Conservation (phyloP, 306 rosid species). For the Neltuma alba region DNA sequence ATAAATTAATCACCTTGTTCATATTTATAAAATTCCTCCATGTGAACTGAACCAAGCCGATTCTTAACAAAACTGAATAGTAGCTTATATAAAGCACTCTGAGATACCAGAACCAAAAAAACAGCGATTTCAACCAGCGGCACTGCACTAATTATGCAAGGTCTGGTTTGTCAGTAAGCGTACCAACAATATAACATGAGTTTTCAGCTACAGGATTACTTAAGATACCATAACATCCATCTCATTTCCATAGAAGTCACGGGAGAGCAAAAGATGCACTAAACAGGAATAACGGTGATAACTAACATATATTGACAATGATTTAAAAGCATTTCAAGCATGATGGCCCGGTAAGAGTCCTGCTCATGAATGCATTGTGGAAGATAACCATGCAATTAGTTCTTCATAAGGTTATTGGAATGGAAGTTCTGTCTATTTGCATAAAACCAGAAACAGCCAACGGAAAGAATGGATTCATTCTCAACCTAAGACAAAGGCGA, state of each 20-base stretch:
- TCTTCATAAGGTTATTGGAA: neutral
- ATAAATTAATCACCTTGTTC: neutral
- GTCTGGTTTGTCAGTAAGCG: neutral
- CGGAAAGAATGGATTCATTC: slow-evolving; percentile 11
- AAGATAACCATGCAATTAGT: neutral
- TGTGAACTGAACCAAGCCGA: too few relatives aligned
- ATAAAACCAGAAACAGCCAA: slow-evolving; percentile 15
- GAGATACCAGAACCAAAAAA: neutral
- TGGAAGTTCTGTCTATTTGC: neutral
- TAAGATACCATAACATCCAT: slow-evolving; percentile 7
- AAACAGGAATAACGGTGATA: neutral
- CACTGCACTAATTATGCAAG: neutral
- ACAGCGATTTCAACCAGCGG: slow-evolving; percentile 5
- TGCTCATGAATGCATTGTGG: neutral
- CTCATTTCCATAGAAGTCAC: slow-evolving; percentile 17
- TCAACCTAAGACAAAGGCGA: slow-evolving; percentile 14
- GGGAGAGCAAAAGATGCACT: slow-evolving; percentile 4
- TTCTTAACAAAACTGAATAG: too few relatives aligned
- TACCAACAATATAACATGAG: slow-evolving; percentile 16
- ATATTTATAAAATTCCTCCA: neutral
- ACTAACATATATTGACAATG: neutral
- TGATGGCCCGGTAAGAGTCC: neutral
- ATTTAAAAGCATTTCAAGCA: slow-evolving; percentile 18
- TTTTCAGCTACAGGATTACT: neutral
- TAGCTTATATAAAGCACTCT: slow-evolving; percentile 10